Evolutionary conservation across 2,329 filamentous ascomycete genomes (phyloP), one percentile per base, ranked within the genome.

Genomic region (Elsinoe arachidis): DNA sequence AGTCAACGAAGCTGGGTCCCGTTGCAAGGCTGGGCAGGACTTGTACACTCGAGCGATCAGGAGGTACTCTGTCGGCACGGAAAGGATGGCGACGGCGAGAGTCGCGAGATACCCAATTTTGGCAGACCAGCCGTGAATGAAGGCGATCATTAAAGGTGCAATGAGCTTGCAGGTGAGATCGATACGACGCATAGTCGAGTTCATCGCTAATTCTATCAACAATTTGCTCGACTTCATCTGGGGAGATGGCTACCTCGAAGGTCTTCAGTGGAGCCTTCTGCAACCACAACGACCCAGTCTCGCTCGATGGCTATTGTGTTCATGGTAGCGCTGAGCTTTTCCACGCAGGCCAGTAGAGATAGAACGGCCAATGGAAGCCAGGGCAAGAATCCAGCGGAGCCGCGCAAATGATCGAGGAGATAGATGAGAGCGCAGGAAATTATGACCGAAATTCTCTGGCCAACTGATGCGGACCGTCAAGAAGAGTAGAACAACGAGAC

Each of bases 231-330:
- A 35, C 6, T 12, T 19, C 47, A 3, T 15, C 7, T 41, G 11
- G 34, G 12, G 7, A 14, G 39, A 39, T 26, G 61, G 61, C 38
- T 26, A 61, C 61, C 26, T 52, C 60, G 59, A 37, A 67, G 60
- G 41, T 58, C 58, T 34, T 60, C 56, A 34, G 74, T 71, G 21
- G 74, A 64, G 10, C 67, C 67, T 21, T 73, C 71, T 1, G 78
- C 74, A 6, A 81, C 72, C 0, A 82, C 75, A 3, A 82, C 73
- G 38, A 82, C 70, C 86, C 86, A 89, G 63, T 90, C 87, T 64
- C 83, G 75, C 67, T 90, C 87, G 0, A 90, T 78, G 0, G 86
- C 76, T 0, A 90, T 80, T 0, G 81, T 75, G 66, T 89, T 90
- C 67, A 82, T 76, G 5, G 84, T 76, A 1, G 83, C 77, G 12